Evolutionary conservation across 1,284 basidiomycete species (phyloP).

Genomic region (Ceratobasidium sp.): DNA sequence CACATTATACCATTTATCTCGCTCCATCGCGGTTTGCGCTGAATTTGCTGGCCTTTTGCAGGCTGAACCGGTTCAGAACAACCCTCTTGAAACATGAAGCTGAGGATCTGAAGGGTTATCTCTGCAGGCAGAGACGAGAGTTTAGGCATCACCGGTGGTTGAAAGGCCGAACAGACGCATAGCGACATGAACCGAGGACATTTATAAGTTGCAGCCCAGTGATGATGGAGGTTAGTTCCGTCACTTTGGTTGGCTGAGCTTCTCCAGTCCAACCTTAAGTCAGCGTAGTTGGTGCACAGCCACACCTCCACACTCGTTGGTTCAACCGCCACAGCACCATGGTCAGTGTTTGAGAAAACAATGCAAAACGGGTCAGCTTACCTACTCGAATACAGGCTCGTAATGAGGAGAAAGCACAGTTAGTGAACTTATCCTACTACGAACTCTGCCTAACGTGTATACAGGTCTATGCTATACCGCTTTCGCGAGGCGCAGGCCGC

Average conservation of each 20-base stretch:
- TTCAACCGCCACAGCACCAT: conserved; percentile 24
- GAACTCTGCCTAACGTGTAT: background rate
- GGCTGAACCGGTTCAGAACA: background rate
- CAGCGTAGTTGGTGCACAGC: conserved; percentile 8
- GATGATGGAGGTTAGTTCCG: conserved; percentile 24
- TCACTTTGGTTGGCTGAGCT: background rate
- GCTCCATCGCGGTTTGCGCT: conserved; percentile 22
- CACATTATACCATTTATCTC: conserved; percentile 14
- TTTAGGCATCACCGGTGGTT: conserved; percentile 18
- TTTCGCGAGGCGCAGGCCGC: conserved; percentile 97
- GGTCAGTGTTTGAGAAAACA: background rate
- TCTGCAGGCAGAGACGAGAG: conserved; percentile 24
- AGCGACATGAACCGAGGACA: conserved; percentile 18
- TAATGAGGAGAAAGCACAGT: conserved; percentile 95
- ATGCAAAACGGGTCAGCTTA: background rate
- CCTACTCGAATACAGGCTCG: conserved; percentile 68
- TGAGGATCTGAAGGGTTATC: conserved; percentile 34
- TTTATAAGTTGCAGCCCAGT: conserved; percentile 30
- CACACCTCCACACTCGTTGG: conserved; percentile 20
- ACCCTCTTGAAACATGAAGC: conserved; percentile 21
- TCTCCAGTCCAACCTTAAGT: background rate
- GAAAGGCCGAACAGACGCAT: conserved; percentile 7
- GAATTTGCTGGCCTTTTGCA: background rate
- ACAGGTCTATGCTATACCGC: conserved; percentile 91
- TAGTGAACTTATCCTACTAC: conserved; percentile 32